Percentiles rank a stretch among this genome's conserved stretches.
These are phyloP conservation scores for Byssochlamys sp. DNA, from an alignment of 2,329 filamentous ascomycete species.

Conservation along the genomic window DNA sequence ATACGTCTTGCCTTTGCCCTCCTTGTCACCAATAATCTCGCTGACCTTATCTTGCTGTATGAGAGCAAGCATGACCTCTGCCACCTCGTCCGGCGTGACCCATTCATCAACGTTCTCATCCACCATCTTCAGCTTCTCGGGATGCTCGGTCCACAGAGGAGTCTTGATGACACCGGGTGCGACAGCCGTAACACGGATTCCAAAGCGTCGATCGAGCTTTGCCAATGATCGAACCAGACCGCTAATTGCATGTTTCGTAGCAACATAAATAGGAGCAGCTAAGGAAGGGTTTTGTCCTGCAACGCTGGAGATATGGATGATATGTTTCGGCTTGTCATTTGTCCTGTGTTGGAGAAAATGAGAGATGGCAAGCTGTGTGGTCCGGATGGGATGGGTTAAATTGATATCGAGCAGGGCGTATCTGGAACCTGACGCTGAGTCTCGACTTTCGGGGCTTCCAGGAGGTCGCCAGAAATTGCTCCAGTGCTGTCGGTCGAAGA, in stretches of 20 bases:
- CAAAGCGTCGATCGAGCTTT: constrained; percentile 38
- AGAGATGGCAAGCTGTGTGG: constrained; percentile 42
- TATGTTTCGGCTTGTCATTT: constrained; percentile 28
- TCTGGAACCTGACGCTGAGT: constrained; percentile 29
- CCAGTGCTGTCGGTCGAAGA: constrained; percentile 27
- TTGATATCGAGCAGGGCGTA: constrained; percentile 44
- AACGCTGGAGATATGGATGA: constrained; percentile 42
- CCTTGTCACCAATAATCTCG: constrained; percentile 24
- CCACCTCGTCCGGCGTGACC: constrained; percentile 54
- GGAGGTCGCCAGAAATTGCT: constrained; percentile 45
- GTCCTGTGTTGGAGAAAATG: constrained; percentile 34
- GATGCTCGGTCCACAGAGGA: constrained; percentile 53
- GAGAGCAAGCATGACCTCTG: constrained; percentile 48
- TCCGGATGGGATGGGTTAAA: constrained; percentile 43
- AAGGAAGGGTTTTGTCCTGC: constrained; percentile 34
- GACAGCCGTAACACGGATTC: constrained; percentile 51
- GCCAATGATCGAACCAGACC: constrained; percentile 43
- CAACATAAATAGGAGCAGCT: constrained; percentile 38
- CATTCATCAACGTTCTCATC: constrained; percentile 42
- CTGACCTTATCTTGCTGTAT: constrained; percentile 41
- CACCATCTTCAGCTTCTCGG: constrained; percentile 49
- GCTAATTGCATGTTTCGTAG: constrained; percentile 41
- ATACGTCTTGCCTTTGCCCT: constrained; percentile 20
- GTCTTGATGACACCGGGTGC: constrained; percentile 54
- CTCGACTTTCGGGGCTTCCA: constrained; percentile 32